Conservation (phyloP, 2,329 filamentous ascomycete genomes). For the Beauveria bassiana region DNA sequence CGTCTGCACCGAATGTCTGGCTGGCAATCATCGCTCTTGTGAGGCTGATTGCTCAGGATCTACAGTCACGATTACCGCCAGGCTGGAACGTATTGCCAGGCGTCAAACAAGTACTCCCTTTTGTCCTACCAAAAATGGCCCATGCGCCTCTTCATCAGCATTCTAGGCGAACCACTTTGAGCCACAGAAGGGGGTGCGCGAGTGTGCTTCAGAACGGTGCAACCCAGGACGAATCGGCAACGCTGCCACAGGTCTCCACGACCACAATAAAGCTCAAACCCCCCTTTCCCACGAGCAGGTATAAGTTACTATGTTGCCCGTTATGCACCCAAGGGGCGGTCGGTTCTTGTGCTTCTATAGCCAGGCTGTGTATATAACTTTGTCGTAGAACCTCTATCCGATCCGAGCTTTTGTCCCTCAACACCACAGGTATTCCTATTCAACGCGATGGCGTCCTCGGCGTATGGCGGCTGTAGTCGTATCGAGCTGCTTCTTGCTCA, state of each 20-base stretch:
- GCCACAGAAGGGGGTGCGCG: background rate
- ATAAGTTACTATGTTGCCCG: background rate
- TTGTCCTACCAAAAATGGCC: background rate
- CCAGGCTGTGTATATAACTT: background rate
- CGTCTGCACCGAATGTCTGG: background rate
- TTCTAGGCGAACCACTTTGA: background rate
- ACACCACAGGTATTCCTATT: background rate
- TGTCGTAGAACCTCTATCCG: background rate
- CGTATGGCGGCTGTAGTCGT: background rate
- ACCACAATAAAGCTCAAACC: background rate
- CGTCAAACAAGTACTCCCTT: background rate
- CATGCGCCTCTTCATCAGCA: too few relatives aligned
- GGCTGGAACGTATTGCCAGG: background rate
- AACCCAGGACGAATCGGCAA: background rate
- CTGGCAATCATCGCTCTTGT: background rate
- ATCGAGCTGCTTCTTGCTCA: background rate
- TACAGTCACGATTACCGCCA: background rate
- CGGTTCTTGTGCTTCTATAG: background rate
- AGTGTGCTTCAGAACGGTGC: background rate
- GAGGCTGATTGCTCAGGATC: background rate
- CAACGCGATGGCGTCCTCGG: background rate
- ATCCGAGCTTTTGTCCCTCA: background rate
- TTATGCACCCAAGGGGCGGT: background rate
- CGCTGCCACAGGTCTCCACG: background rate
- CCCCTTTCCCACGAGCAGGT: background rate